phyloP scores from a whole-genome alignment of 1,139 yeast genomes.

The Yamadazyma kanchanaburiensis region DNA sequence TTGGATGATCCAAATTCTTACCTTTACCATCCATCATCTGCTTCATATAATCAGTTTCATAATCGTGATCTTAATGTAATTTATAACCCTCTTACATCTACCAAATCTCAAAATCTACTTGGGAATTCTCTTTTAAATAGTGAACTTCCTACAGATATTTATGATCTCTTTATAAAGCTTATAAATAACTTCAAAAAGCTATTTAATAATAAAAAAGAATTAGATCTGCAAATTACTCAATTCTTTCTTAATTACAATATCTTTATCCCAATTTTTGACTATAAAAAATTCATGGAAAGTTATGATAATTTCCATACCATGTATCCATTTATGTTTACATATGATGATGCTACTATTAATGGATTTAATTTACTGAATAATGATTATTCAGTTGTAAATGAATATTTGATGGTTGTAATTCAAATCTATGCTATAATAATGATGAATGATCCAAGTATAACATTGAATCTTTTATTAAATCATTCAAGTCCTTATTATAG shows the following conservation, averaged over 20 bases:
- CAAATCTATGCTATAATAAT: constrained; percentile 47
- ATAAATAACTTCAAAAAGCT: constrained; percentile 46
- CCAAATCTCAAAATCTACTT: constrained; percentile 16
- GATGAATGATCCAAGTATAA: constrained; percentile 47
- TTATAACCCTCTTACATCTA: constrained; percentile 42
- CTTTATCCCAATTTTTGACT: constrained; percentile 61
- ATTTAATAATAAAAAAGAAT: constrained; percentile 40
- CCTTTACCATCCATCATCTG: constrained; percentile 40
- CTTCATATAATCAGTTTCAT: constrained; percentile 37
- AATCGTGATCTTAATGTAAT: constrained; percentile 41
- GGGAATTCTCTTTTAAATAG: constrained; percentile 18
- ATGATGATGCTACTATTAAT: constrained; percentile 48
- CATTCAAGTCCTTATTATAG: constrained; percentile 37
- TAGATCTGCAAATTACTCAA: constrained; percentile 52
- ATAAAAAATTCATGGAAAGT: constrained; percentile 51
- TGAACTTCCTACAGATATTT: constrained; percentile 38
- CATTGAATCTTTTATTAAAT: constrained; percentile 37
- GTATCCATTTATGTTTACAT: constrained; percentile 51
- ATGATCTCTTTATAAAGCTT: constrained; percentile 43
- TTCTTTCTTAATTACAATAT: constrained; percentile 57
- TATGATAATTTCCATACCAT: constrained; percentile 57
- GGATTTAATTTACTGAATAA: constrained; percentile 50
- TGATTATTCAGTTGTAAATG: constrained; percentile 50
- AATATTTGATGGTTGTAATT: constrained; percentile 44
- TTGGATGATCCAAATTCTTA: constrained; percentile 45